Conservation (phyloP, 805 yeast species). For the Hanseniaspora occidentalis region DNA sequence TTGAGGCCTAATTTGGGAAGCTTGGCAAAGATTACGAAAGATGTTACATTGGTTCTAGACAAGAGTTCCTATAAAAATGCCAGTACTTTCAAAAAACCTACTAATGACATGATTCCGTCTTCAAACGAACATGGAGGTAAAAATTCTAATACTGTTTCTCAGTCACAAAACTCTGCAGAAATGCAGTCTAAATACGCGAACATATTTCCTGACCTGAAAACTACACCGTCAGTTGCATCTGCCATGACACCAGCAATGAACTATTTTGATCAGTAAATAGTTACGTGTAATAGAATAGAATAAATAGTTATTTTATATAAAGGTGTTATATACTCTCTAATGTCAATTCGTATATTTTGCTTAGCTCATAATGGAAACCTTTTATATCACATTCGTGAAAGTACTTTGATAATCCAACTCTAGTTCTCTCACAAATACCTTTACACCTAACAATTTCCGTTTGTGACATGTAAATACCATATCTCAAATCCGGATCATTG, state of each 20-base stretch:
- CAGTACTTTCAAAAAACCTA: background rate
- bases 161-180: no score
- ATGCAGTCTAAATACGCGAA: background rate
- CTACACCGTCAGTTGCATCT: background rate
- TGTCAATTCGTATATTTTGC: conserved; percentile 31
- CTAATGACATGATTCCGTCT: no score
- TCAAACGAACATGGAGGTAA: no score
- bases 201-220: background rate
- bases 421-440: conserved; percentile 40
- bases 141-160: no score
- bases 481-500: background rate
- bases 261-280: background rate
- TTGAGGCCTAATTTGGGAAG: conserved; percentile 69
- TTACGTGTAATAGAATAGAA: no score
- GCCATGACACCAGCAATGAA: background rate
- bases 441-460: conserved; percentile 42
- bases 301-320: background rate
- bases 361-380: conserved; percentile 33
- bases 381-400: conserved; percentile 25
- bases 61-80: conserved; percentile 37
- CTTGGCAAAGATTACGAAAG: conserved; percentile 81
- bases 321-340: conserved; percentile 21
- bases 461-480: conserved; percentile 23
- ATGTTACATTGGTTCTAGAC: conserved; percentile 77
- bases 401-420: conserved; percentile 28